Conservation (phyloP, 2,329 filamentous ascomycete species). For the Arthrobotrys sphaeroides region DNA sequence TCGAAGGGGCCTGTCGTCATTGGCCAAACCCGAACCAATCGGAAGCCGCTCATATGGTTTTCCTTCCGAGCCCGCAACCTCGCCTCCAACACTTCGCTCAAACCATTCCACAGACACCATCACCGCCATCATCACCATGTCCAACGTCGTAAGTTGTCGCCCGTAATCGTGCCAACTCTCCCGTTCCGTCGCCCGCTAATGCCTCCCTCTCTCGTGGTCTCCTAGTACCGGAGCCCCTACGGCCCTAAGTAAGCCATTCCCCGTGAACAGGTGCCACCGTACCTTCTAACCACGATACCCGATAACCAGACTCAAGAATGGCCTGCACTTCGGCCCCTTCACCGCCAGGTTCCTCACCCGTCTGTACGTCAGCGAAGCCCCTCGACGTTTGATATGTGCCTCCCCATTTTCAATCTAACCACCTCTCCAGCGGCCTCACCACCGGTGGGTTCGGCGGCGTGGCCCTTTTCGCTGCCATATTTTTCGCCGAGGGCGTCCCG, state of each 20-base stretch:
- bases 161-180: background rate
- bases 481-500: slow-evolving; percentile 57
- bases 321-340: slow-evolving; percentile 53
- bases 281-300: background rate
- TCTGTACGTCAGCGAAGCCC: slow-evolving; percentile 43
- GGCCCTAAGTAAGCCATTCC: slow-evolving; percentile 56
- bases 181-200: slow-evolving; percentile 1
- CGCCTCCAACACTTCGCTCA: background rate
- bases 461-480: slow-evolving; percentile 55
- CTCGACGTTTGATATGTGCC: background rate
- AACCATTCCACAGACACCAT: background rate
- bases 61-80: background rate
- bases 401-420: background rate
- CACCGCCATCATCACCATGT: background rate
- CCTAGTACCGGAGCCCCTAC: slow-evolving; percentile 51
- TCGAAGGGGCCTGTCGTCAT: slow-evolving; percentile 3
- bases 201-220: background rate
- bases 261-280: background rate
- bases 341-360: slow-evolving; percentile 54
- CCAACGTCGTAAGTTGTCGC: slow-evolving; percentile 6
- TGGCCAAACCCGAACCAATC: slow-evolving; percentile 12
- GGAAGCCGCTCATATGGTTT: slow-evolving; percentile 3
- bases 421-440: slow-evolving; percentile 51
- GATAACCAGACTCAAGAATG: slow-evolving; percentile 55
- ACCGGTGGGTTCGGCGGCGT: slow-evolving; percentile 56